Conservation (phyloP, 2,329 filamentous ascomycete genomes). For the Endothia cerciana region DNA sequence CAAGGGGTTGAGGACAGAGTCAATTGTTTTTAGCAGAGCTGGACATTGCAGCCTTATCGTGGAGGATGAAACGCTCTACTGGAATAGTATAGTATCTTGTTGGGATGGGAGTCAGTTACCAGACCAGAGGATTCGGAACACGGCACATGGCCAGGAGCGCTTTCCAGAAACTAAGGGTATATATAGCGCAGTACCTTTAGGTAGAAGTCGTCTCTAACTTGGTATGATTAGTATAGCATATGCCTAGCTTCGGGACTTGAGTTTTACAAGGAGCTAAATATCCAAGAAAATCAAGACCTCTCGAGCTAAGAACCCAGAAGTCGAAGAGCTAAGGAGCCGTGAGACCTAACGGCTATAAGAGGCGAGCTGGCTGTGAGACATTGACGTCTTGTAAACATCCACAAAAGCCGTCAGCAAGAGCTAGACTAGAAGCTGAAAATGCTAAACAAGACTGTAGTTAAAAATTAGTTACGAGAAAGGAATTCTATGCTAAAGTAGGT, state of each 20-base stretch:
- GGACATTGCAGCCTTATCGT: conserved; percentile 24
- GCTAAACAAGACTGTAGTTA: not conserved
- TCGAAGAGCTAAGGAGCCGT: not conserved
- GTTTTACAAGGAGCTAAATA: not conserved
- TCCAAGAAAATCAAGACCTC: not conserved
- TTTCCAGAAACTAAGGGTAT: not conserved
- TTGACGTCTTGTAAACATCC: not conserved
- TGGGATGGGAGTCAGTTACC: conserved; percentile 11
- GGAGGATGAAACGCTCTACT: conserved; percentile 21
- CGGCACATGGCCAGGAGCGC: not conserved
- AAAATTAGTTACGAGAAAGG: not conserved
- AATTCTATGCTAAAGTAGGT: not conserved
- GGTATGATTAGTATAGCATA: not conserved
- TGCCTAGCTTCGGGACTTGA: not conserved
- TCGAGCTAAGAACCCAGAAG: not conserved
- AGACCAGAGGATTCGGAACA: not conserved
- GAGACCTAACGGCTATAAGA: not conserved
- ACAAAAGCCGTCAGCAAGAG: not conserved
- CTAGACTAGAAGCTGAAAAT: not conserved
- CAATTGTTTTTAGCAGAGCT: conserved; percentile 15
- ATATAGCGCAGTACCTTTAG: not conserved
- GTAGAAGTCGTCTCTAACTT: not conserved
- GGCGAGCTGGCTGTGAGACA: not conserved
- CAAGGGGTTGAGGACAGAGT: conserved; percentile 14
- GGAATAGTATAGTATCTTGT: conserved; percentile 15